Evolutionary conservation across 192 early-diverging fungal genomes (phyloP).

Genomic region (Pilaira anomala): DNA sequence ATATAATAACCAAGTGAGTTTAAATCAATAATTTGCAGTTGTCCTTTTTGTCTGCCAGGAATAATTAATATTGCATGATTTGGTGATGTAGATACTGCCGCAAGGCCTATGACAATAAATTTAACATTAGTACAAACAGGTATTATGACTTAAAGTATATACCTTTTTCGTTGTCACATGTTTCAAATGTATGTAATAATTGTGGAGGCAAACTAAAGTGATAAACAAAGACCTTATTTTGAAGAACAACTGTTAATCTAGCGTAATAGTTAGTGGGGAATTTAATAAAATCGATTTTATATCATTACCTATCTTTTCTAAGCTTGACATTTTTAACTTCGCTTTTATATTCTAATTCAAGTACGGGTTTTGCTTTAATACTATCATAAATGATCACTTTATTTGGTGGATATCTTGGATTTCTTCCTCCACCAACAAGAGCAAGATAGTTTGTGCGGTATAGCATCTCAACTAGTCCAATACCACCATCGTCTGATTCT

Average conservation of each 20-base stretch:
- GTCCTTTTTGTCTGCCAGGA: conserved; percentile 77
- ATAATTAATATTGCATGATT: conserved; percentile 77
- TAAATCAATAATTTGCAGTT: conserved; percentile 82
- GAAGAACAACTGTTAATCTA: conserved; percentile 73
- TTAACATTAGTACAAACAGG: neutral
- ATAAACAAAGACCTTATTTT: conserved; percentile 81
- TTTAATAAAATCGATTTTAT: neutral
- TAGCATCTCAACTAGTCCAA: conserved; percentile 80
- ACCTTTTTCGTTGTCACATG: conserved; percentile 72
- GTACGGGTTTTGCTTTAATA: conserved; percentile 61
- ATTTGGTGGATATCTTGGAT: conserved; percentile 83
- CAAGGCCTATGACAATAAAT: conserved; percentile 42
- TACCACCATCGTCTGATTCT: conserved; percentile 82
- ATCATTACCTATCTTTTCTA: conserved; percentile 63
- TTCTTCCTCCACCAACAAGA: conserved; percentile 79
- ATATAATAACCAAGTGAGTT: conserved; percentile 30
- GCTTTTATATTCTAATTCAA: conserved; percentile 75
- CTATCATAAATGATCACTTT: conserved; percentile 89
- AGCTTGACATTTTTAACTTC: conserved; percentile 80
- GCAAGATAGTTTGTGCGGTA: conserved; percentile 84
- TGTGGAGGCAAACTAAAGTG: conserved; percentile 66
- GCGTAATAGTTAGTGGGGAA: neutral
- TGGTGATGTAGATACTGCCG: conserved; percentile 64
- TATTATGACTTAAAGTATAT: conserved; percentile 5
- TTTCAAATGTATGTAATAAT: conserved; percentile 79